Evolutionary conservation across 805 yeast species (phyloP).

Genomic region (Millerozyma acaciae): DNA sequence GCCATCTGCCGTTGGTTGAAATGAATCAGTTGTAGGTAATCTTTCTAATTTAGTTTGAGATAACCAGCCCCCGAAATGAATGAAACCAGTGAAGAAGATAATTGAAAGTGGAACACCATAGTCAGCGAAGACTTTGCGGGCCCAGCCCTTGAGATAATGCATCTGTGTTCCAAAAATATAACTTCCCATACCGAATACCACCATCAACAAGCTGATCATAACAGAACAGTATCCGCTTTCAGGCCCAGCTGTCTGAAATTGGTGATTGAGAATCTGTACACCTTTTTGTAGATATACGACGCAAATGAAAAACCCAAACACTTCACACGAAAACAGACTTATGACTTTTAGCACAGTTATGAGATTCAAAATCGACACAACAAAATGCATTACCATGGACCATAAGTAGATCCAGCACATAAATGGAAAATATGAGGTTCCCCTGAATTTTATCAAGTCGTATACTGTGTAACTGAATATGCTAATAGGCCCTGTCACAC

Average conservation of each 20-base stretch:
- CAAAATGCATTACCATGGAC: constrained; percentile 78
- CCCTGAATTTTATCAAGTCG: constrained; percentile 56
- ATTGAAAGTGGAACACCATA: constrained; percentile 83
- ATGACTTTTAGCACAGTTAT: constrained; percentile 67
- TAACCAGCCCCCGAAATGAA: constrained; percentile 84
- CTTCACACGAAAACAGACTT: constrained; percentile 83
- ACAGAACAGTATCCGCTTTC: constrained; percentile 70
- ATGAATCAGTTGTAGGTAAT: constrained; percentile 69
- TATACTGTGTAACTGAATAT: constrained; percentile 90
- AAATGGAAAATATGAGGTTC: constrained; percentile 70
- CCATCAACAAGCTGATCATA: constrained; percentile 70
- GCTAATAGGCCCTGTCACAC: constrained; percentile 94
- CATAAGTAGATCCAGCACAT: constrained; percentile 96
- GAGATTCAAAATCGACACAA: constrained; percentile 65
- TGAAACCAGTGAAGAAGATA: constrained; percentile 86
- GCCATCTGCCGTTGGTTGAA: constrained; percentile 58
- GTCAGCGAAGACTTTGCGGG: constrained; percentile 74
- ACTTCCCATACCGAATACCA: constrained; percentile 66
- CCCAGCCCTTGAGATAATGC: constrained; percentile 53
- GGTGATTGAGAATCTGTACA: constrained; percentile 70
- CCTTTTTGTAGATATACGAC: constrained; percentile 89
- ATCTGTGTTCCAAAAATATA: constrained; percentile 57
- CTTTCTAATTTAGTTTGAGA: constrained; percentile 51
- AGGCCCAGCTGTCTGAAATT: constrained; percentile 45
- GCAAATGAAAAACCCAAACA: constrained; percentile 88